Percentiles rank a stretch among this genome's conserved stretches.
Evolutionary conservation across 306 rosid genomes (phyloP).

Genomic region (Argentina anserina): DNA sequence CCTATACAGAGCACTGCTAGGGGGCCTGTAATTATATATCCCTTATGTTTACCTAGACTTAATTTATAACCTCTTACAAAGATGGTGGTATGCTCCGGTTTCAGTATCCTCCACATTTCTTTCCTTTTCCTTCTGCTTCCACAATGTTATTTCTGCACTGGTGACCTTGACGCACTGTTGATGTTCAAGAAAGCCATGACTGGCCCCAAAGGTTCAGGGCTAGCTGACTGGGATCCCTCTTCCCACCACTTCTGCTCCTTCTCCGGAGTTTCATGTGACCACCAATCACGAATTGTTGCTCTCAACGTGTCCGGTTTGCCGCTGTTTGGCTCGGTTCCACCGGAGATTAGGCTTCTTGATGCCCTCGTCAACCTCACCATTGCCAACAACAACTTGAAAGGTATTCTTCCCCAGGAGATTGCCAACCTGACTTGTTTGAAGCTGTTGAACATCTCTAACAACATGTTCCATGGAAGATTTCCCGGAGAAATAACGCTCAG

Average conservation of each 20-base stretch:
- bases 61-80: not conserved
- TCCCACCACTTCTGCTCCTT: slow-evolving; percentile 47
- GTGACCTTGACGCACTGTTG: slow-evolving; percentile 55
- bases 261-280: slow-evolving; percentile 57
- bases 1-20: too few relatives aligned
- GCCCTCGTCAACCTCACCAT: slow-evolving; percentile 49
- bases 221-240: slow-evolving; percentile 43
- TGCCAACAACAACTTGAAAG: slow-evolving; percentile 40
- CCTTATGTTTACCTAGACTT: too few relatives aligned
- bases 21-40: too few relatives aligned
- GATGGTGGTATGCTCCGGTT: not conserved
- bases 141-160: slow-evolving; percentile 4
- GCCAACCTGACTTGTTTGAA: slow-evolving; percentile 53
- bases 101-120: slow-evolving; percentile 14
- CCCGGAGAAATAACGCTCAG: slow-evolving; percentile 33
- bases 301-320: slow-evolving; percentile 43
- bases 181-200: slow-evolving; percentile 52
- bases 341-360: slow-evolving; percentile 59
- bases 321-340: slow-evolving; percentile 43
- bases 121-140: slow-evolving; percentile 15
- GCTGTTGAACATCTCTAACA: slow-evolving; percentile 56
- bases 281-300: slow-evolving; percentile 31
- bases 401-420: slow-evolving; percentile 46
- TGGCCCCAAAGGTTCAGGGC: slow-evolving; percentile 32
- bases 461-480: slow-evolving; percentile 38